Percentiles rank a stretch among this genome's conserved stretches.
phyloP scores from a whole-genome alignment of 352 stramenopile genomes.

The Phytopythium sindhum region DNA sequence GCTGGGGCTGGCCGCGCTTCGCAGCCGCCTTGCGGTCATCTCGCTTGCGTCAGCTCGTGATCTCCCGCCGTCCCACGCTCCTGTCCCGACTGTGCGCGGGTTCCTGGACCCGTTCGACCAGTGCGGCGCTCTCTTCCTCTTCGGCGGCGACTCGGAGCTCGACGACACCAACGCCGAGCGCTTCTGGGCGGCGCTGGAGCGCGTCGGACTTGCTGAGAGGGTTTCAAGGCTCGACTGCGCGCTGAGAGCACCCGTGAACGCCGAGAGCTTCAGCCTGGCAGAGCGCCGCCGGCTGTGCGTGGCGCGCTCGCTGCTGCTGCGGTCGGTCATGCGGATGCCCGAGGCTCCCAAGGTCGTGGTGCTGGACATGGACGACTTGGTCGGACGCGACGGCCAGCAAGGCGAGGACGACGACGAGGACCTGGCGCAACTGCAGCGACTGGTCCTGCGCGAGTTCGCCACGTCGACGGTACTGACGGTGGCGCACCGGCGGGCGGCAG shows the following conservation, averaged over 20 bases:
- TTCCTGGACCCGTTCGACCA: slow-evolving; percentile 91
- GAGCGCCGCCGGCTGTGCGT: slow-evolving; percentile 97
- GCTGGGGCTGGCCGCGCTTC: slow-evolving; percentile 84
- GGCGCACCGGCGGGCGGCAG: slow-evolving; percentile 11
- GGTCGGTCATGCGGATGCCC: slow-evolving; percentile 46
- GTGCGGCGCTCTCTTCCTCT: slow-evolving; percentile 4
- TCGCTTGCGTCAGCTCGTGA: slow-evolving; percentile 90
- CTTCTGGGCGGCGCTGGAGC: slow-evolving; percentile 37
- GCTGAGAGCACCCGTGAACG: slow-evolving; percentile 71
- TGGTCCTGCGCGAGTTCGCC: slow-evolving; percentile 87
- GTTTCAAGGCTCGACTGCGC: slow-evolving; percentile 55
- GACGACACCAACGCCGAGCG: slow-evolving; percentile 27
- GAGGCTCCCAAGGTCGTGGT: slow-evolving; percentile 46
- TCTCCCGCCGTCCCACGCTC: slow-evolving; percentile 85
- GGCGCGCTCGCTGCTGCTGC: slow-evolving; percentile 90
- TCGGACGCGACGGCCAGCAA: slow-evolving; percentile 4
- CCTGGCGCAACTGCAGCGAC: slow-evolving; percentile 48
- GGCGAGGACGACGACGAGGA: slow-evolving; percentile 64
- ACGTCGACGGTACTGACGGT: slow-evolving; percentile 95
- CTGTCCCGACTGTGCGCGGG: slow-evolving; percentile 50
- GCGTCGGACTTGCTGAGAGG: slow-evolving; percentile 54
- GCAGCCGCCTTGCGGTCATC: slow-evolving; percentile 91
- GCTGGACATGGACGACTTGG: slow-evolving; percentile 36
- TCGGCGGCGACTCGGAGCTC: slow-evolving; percentile 1
- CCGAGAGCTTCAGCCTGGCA: slow-evolving; percentile 90